Conservation (phyloP, 257 asterid genomes). For the Penstemon eatonii region DNA sequence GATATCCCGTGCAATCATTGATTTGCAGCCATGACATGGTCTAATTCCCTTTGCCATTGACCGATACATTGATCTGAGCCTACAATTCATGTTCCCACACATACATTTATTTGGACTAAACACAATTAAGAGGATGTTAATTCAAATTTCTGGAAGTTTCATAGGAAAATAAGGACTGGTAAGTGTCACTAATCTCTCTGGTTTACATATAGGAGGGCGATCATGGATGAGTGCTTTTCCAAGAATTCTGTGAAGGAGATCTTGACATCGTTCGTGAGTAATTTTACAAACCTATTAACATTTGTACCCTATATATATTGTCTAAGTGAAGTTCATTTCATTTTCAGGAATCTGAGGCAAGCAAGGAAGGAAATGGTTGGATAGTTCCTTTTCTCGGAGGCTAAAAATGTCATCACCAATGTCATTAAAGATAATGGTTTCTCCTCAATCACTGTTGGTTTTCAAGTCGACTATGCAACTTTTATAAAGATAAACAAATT, state of each 20-base stretch:
- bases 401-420: conserved; percentile 85
- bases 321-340: conserved; percentile 8
- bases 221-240: conserved; percentile 72
- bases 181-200: not conserved
- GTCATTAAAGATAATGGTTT: conserved; percentile 56
- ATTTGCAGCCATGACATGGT: too few relatives aligned
- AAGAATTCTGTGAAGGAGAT: conserved; percentile 70
- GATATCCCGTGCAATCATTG: too few relatives aligned
- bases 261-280: conserved; percentile 61
- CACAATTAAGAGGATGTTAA: too few relatives aligned
- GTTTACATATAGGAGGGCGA: conserved; percentile 49
- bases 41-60: too few relatives aligned
- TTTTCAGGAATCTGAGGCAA: conserved; percentile 78
- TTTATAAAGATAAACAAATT: too few relatives aligned
- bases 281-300: not conserved
- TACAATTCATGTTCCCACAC: too few relatives aligned
- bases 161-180: too few relatives aligned
- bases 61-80: too few relatives aligned
- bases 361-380: conserved; percentile 63
- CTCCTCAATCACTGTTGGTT: not conserved
- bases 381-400: conserved; percentile 52
- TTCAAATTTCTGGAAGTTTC: too few relatives aligned
- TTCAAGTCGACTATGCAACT: too few relatives aligned
- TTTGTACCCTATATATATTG: conserved; percentile 4
- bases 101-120: too few relatives aligned